A percentile compares a stretch with the other conserved stretches of the same genome.
phyloP scores from a whole-genome alignment of 352 stramenopile species.

The Elongisporangium prolatum region DNA sequence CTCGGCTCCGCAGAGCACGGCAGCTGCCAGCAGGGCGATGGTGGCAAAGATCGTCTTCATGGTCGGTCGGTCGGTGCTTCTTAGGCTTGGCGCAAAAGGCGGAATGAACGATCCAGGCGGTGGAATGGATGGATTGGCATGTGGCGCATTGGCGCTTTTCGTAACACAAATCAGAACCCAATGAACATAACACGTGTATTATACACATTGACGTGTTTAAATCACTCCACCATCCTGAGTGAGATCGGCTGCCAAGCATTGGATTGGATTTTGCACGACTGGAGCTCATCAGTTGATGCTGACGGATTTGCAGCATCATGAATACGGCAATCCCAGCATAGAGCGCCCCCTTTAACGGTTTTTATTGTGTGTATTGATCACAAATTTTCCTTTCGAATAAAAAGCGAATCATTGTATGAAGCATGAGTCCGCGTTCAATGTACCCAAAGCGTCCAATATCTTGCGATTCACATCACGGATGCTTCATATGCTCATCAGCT shows the following conservation, averaged over 20 bases:
- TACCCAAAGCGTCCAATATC: no score
- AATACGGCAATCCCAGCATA: no score
- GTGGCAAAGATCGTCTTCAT: not conserved
- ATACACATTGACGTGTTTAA: not conserved
- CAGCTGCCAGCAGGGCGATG: not conserved
- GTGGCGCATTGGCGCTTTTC: not conserved
- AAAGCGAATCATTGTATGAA: no score
- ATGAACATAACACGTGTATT: not conserved
- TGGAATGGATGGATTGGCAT: not conserved
- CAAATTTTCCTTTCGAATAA: no score
- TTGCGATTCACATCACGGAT: no score
- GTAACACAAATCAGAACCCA: not conserved
- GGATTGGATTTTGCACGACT: not conserved
- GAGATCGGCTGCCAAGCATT: not conserved
- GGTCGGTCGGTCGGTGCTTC: not conserved
- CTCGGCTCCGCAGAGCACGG: not conserved
- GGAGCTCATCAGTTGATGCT: no score
- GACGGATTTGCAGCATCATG: no score
- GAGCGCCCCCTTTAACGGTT: no score
- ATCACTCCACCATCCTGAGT: not conserved
- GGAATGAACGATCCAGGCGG: not conserved
- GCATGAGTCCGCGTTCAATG: no score
- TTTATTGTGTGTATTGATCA: no score
- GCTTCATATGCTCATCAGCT: no score
- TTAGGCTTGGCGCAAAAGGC: not conserved